Evolutionary conservation across 768 basidiomycete species (phyloP).

Genomic region (Agaricus sinodeliciosus): DNA sequence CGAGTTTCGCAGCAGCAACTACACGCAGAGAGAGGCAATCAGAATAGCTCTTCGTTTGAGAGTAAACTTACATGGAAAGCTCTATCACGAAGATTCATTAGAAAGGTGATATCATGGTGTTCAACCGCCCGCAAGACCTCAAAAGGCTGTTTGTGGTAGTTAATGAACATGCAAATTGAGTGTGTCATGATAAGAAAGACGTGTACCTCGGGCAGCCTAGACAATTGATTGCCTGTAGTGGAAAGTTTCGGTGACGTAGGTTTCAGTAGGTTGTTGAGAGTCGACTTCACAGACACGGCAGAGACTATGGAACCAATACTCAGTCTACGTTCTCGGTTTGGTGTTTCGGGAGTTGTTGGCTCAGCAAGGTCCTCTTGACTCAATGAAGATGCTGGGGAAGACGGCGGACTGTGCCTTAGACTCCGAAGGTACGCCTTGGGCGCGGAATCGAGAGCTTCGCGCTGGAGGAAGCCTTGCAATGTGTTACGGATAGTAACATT

Average conservation of each 20-base stretch:
- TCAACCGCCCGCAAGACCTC: conserved; percentile 84
- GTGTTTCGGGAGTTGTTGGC: conserved; percentile 7
- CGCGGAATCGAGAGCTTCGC: conserved; percentile 59
- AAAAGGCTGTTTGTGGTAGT: conserved; percentile 27
- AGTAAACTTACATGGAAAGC: conserved; percentile 62
- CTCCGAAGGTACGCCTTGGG: conserved; percentile 44
- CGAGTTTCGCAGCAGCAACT: conserved; percentile 79
- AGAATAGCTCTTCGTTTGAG: background rate
- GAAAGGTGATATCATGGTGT: conserved; percentile 68
- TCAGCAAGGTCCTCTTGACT: background rate
- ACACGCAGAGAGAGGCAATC: background rate
- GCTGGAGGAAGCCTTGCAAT: conserved; percentile 54
- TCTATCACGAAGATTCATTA: conserved; percentile 79
- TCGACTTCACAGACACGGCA: conserved; percentile 13
- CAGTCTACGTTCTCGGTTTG: conserved; percentile 7
- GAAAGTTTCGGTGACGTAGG: conserved; percentile 6
- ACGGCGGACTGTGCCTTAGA: background rate
- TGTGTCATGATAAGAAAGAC: background rate
- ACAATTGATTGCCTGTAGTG: background rate
- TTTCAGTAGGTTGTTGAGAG: conserved; percentile 12
- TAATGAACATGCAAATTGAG: background rate
- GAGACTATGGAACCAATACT: conserved; percentile 19
- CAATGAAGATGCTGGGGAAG: conserved; percentile 1
- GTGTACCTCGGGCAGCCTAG: background rate
- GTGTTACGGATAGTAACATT: conserved; percentile 1